Evolutionary conservation across 1,139 yeast genomes (phyloP), one percentile per base, ranked within the genome.

Genomic region (Candida frijolesensis): DNA sequence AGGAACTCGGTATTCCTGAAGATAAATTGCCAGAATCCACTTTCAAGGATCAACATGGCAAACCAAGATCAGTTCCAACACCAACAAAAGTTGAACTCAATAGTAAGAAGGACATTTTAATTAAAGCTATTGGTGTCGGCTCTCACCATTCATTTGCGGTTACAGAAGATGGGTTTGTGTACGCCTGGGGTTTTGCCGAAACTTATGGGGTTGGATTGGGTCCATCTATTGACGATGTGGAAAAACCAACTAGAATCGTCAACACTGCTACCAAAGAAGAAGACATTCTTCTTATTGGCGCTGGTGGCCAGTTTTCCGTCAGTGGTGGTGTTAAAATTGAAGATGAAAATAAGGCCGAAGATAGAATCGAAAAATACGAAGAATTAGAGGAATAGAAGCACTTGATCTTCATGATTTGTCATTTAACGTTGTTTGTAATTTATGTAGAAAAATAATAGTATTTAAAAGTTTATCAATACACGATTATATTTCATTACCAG

Each of bases 171-270:
- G 99, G 99, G 5, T 73, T 88, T 51, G 89, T 85, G 0, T 94
- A 85, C 72, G 82, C 97, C 1, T 94, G 99, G 99, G 99, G 99
- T 1, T 94, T 92, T 65, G 97, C 95, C 45, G 98, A 92, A 58
- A 91, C 97, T 0, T 94, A 89, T 66, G 99, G 96, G 19, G 85
- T 94, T 33, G 99, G 99, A 4, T 84, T 91, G 53, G 99, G 99
- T 9, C 94, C 92, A 8, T 79, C 87, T 33, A 96, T 89, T 44
- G 97, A 89, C 45, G 98, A 92, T 65, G 85, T 91, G 45, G 96
- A 87, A 52, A 72, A 72, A 18, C 97, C 97, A 44, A 87, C 96
- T 0, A 80, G 94, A 65, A 89, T 94, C 60, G 84, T 84, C 57
- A 94, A 94, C 67, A 94, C 98, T 7, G 99, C 99, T 1, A 90